These are phyloP conservation scores for Mucuna pruriens DNA, from an alignment of 306 rosid species.

Conservation along the genomic window DNA sequence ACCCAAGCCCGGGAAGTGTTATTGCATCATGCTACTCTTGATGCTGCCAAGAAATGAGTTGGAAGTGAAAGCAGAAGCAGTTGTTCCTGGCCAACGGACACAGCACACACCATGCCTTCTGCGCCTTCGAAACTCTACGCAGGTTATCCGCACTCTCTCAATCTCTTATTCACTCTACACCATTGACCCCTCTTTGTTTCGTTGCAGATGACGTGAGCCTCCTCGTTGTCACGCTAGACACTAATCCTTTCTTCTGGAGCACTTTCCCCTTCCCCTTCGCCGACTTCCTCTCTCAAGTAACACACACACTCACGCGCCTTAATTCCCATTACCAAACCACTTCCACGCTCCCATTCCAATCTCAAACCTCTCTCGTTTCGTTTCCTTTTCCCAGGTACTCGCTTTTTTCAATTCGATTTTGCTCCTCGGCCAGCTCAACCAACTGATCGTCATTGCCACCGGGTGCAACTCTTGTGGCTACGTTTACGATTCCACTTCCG, in stretches of 20 bases:
- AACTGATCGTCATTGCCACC: conserved; percentile 81
- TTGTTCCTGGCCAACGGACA: neutral
- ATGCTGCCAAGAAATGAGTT: neutral
- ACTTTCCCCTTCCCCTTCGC: conserved; percentile 70
- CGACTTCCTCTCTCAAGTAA: conserved; percentile 86
- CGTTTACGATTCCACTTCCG: conserved; percentile 71
- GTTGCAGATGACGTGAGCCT: conserved; percentile 92
- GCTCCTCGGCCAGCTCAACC: conserved; percentile 85
- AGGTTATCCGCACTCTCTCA: conserved; percentile 42
- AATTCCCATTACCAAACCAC: neutral
- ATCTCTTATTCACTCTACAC: neutral
- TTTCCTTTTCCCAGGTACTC: conserved; percentile 57
- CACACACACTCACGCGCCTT: too few species aligned
- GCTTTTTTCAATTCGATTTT: conserved; percentile 79
- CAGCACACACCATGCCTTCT: conserved; percentile 62
- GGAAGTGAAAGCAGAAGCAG: conserved; percentile 17
- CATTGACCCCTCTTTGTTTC: conserved; percentile 9
- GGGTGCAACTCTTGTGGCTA: conserved; percentile 85
- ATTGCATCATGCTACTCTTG: neutral
- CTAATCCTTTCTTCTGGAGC: conserved; percentile 91
- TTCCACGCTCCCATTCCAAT: neutral
- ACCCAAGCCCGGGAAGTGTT: neutral
- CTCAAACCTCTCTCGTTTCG: neutral
- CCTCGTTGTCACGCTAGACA: conserved; percentile 76
- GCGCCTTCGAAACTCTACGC: conserved; percentile 81